Base-by-base conservation (phyloP, 2,329 filamentous ascomycete species). In the Clonostachys sp. region DNA sequence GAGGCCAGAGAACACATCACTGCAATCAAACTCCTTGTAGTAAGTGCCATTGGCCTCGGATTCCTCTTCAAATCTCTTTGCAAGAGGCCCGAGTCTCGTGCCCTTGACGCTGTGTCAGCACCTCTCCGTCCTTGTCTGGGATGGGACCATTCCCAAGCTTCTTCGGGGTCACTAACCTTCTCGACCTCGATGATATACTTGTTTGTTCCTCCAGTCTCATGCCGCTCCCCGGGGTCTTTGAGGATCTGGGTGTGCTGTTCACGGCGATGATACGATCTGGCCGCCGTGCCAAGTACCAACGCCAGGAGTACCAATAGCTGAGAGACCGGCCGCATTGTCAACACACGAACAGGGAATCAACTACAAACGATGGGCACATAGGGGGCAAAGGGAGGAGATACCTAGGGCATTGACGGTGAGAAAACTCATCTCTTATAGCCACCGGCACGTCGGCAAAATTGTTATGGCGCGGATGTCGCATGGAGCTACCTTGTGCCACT, bases 1-100 rank as follows among this genome's bases (percentile, higher is more conserved):
- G 33, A 66, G 54, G 4, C 66, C 67, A 9, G 53, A 57, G 41
- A 70, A 70, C 39, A 68, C 50, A 44, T 66, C 62, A 38, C 58
- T 57, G 30, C 64, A 66, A 45, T 66, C 61, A 44, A 66, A 62
- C 13, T 55, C 52, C 44, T 60, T 57, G 45, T 59, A 64, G 10
- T 51, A 52, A 16, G 49, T 46, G 34, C 17, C 45, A 33, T 53
- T 55, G 16, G 34, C 45, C 3, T 50, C 44, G 24, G 53, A 48
- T 16, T 50, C 53, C 12, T 48, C 46, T 9, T 51, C 53, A 13
- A 64, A 47, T 17, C 59, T 56, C 34, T 51, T 54, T 41, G 57
- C 46, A 9, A 65, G 48, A 18, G 35, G 41, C 9, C 46, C 48
- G 16, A 51, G 42, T 18, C 46, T 50, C 12, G 34, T 42, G 17